Conservation (phyloP, 257 asterid genomes). For the Solanum sparsipilum region DNA sequence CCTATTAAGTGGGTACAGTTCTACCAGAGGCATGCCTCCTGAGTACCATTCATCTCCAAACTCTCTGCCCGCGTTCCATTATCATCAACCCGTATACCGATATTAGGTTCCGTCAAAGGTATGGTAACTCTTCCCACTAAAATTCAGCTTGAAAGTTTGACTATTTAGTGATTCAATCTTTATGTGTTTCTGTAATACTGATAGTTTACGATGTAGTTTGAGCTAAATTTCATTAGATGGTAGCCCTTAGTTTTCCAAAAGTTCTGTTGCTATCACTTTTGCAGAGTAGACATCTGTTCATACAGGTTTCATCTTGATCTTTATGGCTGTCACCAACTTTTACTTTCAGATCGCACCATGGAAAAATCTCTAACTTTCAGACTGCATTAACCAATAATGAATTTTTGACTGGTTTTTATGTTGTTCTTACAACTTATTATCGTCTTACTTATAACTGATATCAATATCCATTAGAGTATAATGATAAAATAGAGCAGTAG, state of each 20-base stretch:
- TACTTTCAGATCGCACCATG: not conserved
- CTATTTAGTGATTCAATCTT: not conserved
- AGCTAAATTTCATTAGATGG: not conserved
- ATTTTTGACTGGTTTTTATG: not conserved
- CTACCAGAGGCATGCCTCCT: slow-evolving; percentile 2
- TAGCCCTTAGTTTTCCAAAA: not conserved
- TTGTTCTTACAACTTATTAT: not conserved
- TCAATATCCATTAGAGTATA: not conserved
- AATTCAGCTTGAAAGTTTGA: not conserved
- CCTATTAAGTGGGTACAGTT: not conserved
- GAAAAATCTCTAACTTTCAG: not conserved
- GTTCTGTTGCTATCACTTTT: not conserved
- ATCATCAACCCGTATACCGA: not conserved
- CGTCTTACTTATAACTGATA: not conserved
- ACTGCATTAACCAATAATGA: not conserved
- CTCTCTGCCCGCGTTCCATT: not conserved
- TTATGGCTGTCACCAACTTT: not conserved
- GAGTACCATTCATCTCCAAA: slow-evolving; percentile 11
- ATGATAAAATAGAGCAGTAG: not conserved
- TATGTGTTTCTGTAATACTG: not conserved
- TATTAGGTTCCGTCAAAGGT: not conserved
- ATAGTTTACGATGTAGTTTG: not conserved
- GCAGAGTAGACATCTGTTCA: not conserved
- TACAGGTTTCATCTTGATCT: not conserved
- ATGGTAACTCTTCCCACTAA: not conserved